These are phyloP conservation scores for Cylindrodendrum hubeiense DNA, from an alignment of 2,329 filamentous ascomycete genomes.

Conservation along the genomic window DNA sequence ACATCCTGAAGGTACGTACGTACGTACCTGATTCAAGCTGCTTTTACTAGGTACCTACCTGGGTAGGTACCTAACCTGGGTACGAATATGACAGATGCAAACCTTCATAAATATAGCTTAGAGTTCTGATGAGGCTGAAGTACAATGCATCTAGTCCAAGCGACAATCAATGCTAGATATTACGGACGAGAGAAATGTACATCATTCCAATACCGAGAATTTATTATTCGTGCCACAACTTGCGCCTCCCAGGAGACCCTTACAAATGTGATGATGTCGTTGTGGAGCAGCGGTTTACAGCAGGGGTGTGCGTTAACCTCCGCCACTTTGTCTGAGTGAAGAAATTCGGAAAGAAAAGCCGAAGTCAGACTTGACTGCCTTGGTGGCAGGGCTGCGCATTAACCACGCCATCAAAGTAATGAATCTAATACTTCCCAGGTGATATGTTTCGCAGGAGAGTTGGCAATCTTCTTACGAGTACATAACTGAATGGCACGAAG, in stretches of 20 bases:
- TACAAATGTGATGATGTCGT: neutral
- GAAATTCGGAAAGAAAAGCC: no score
- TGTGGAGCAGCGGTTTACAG: neutral
- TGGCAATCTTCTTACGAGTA: no score
- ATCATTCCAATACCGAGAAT: no score
- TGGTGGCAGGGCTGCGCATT: no score
- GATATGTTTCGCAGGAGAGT: no score
- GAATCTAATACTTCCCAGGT: no score
- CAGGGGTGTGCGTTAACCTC: slow-evolving; percentile 10
- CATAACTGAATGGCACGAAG: no score
- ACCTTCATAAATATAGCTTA: neutral
- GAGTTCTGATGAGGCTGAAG: neutral
- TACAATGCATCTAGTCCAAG: neutral
- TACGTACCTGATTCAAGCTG: neutral
- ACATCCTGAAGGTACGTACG: slow-evolving; percentile 3
- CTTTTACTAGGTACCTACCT: neutral
- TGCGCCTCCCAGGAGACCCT: slow-evolving; percentile 2
- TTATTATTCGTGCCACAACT: neutral
- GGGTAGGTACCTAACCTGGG: neutral
- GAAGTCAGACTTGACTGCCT: no score
- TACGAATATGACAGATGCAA: no score
- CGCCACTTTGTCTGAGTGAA: neutral
- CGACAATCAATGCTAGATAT: neutral
- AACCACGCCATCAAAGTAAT: no score
- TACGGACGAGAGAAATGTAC: neutral